Conservation (phyloP, 352 stramenopile species). For the Phytopythium chamaehyphon region DNA sequence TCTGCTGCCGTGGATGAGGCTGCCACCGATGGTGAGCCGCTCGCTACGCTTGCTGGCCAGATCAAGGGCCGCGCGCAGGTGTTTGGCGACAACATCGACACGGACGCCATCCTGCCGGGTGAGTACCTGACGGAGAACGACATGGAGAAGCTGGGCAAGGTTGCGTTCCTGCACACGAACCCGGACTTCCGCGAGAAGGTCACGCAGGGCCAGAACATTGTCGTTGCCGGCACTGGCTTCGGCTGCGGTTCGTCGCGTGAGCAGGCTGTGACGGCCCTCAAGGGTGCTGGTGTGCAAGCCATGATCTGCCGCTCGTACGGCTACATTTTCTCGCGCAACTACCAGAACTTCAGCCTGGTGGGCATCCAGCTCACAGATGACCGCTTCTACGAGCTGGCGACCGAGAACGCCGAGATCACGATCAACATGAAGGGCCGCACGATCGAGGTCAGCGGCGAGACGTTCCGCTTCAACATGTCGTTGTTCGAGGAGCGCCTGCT, state of each 20-base stretch:
- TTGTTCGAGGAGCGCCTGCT: constrained; percentile 82
- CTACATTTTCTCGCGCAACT: constrained; percentile 88
- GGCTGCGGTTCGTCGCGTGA: constrained; percentile 83
- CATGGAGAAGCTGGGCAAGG: constrained; percentile 78
- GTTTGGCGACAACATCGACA: constrained; percentile 89
- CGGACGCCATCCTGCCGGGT: constrained; percentile 80
- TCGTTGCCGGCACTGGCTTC: constrained; percentile 78
- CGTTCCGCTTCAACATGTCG: constrained; percentile 86
- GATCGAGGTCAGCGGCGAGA: constrained; percentile 70
- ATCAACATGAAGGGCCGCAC: constrained; percentile 82
- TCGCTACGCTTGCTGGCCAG: constrained; percentile 41
- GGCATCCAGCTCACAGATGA: constrained; percentile 80
- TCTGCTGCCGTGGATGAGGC: constrained; percentile 22
- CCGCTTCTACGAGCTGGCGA: constrained; percentile 78
- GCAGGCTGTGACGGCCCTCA: constrained; percentile 79
- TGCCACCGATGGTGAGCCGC: constrained; percentile 10
- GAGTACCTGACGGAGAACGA: constrained; percentile 85
- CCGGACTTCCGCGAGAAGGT: constrained; percentile 86
- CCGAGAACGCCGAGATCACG: constrained; percentile 65
- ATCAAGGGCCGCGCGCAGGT: constrained; percentile 75
- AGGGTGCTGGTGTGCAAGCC: constrained; percentile 73
- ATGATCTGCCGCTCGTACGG: constrained; percentile 83
- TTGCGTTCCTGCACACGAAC: constrained; percentile 83
- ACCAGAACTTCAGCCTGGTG: constrained; percentile 83
- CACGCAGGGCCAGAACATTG: constrained; percentile 56